Evolutionary conservation across 371 early-diverging fungal species (phyloP).

Genomic region (Mortierella sp.): DNA sequence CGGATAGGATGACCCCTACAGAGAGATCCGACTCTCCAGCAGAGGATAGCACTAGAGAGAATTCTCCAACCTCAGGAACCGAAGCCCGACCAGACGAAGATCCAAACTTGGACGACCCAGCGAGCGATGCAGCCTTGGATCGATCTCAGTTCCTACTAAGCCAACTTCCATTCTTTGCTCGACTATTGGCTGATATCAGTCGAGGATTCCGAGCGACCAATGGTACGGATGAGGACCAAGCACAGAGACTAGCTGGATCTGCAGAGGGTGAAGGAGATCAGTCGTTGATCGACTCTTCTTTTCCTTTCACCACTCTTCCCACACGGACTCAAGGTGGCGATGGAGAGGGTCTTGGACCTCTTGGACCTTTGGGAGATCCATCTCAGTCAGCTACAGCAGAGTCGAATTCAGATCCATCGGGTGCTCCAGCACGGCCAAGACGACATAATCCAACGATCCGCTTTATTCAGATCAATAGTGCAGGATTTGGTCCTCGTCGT

Average conservation of each 20-base stretch:
- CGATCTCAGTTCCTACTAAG: constrained; percentile 26
- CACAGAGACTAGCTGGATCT: neutral
- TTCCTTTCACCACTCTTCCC: too few species aligned
- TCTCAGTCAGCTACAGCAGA: too few species aligned
- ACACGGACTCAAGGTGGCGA: too few species aligned
- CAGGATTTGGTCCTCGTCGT: constrained; percentile 13
- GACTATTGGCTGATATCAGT: constrained; percentile 29
- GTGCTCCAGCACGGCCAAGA: constrained; percentile 4
- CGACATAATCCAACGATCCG: constrained; percentile 37
- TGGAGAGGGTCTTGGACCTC: too few species aligned
- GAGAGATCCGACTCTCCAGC: neutral
- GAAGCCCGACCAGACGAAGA: neutral
- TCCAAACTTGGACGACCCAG: neutral
- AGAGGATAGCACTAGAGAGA: neutral
- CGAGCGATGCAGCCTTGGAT: constrained; percentile 7
- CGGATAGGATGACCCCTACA: constrained; percentile 4
- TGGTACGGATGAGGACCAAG: neutral
- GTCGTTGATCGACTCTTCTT: neutral
- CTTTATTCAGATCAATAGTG: constrained; percentile 34
- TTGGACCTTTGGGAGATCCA: too few species aligned
- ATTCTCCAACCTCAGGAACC: neutral
- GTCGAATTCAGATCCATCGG: too few species aligned
- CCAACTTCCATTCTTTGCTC: constrained; percentile 39
- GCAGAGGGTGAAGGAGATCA: neutral
- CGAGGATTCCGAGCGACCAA: constrained; percentile 11